phyloP scores from a whole-genome alignment of 106 monocot genomes.

The Dendrobium chrysotoxum region DNA sequence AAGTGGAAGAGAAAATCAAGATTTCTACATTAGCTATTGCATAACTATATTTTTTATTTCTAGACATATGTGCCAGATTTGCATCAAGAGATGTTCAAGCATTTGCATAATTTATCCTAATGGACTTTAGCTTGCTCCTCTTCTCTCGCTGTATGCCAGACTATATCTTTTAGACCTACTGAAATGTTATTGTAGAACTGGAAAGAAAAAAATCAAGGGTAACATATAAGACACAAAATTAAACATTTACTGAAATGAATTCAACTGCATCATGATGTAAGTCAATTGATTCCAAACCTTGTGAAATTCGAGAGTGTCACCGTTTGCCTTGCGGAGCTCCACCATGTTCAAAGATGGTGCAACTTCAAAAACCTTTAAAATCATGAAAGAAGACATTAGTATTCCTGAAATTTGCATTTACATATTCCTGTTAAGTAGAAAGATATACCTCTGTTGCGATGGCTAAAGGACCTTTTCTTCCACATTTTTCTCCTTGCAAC shows the following conservation, averaged over 20 bases:
- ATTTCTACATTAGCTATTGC: not conserved
- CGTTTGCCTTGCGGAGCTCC: slow-evolving; percentile 65
- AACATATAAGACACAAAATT: not conserved
- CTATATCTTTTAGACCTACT: slow-evolving; percentile 43
- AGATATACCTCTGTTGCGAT: slow-evolving; percentile 79
- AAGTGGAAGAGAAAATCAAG: not conserved
- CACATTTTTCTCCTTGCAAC: slow-evolving; percentile 65
- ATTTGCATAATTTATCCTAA: not conserved
- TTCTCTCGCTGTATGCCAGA: slow-evolving; percentile 16
- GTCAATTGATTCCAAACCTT: slow-evolving; percentile 22
- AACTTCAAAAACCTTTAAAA: slow-evolving; percentile 62
- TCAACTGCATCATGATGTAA: no score
- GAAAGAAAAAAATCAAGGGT: not conserved
- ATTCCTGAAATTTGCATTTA: not conserved
- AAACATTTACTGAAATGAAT: no score
- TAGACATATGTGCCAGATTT: not conserved
- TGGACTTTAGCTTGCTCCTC: not conserved
- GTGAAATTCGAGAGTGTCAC: slow-evolving; percentile 66
- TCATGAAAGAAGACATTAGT: not conserved
- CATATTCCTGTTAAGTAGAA: not conserved
- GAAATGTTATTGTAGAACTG: slow-evolving; percentile 54
- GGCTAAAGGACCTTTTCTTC: slow-evolving; percentile 84
- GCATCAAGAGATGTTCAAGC: not conserved
- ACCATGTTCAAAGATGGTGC: slow-evolving; percentile 65
- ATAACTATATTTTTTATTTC: not conserved